Percentiles rank a stretch among this genome's conserved stretches.
These are phyloP conservation scores for Posidonia oceanica DNA, from an alignment of 116 monocot species.

Conservation along the genomic window DNA sequence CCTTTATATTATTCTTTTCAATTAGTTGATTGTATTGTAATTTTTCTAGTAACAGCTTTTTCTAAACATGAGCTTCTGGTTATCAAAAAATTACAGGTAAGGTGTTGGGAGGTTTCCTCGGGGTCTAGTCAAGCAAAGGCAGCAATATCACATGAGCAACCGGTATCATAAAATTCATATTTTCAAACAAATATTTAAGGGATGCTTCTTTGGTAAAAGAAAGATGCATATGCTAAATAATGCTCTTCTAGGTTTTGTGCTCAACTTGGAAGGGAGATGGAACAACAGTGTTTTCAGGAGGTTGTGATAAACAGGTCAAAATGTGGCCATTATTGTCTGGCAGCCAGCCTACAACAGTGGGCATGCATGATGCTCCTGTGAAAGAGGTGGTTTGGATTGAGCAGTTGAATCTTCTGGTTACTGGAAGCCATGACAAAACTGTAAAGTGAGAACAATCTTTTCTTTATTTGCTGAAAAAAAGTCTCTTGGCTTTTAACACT, in stretches of 20 bases:
- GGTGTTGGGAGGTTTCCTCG: slow-evolving; percentile 80
- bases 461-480: not conserved
- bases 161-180: slow-evolving; percentile 24
- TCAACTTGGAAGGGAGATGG: slow-evolving; percentile 98
- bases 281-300: slow-evolving; percentile 83
- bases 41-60: not conserved
- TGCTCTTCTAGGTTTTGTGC: slow-evolving; percentile 52
- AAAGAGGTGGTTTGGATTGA: slow-evolving; percentile 83
- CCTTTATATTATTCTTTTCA: not conserved
- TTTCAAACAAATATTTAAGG: not conserved
- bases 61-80: not conserved
- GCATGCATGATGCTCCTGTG: slow-evolving; percentile 81
- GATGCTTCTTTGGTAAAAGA: no score
- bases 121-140: slow-evolving; percentile 70
- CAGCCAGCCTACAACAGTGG: slow-evolving; percentile 68
- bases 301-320: slow-evolving; percentile 84
- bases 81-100: slow-evolving; percentile 35
- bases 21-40: not conserved
- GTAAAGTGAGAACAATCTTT: slow-evolving; percentile 31
- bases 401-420: slow-evolving; percentile 75
- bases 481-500: not conserved
- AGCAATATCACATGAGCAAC: slow-evolving; percentile 80
- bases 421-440: slow-evolving; percentile 91
- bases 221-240: not conserved
- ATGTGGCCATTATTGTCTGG: slow-evolving; percentile 95